Base-by-base conservation (phyloP, 441 rosid genomes). In the Erysimum cheiri region DNA sequence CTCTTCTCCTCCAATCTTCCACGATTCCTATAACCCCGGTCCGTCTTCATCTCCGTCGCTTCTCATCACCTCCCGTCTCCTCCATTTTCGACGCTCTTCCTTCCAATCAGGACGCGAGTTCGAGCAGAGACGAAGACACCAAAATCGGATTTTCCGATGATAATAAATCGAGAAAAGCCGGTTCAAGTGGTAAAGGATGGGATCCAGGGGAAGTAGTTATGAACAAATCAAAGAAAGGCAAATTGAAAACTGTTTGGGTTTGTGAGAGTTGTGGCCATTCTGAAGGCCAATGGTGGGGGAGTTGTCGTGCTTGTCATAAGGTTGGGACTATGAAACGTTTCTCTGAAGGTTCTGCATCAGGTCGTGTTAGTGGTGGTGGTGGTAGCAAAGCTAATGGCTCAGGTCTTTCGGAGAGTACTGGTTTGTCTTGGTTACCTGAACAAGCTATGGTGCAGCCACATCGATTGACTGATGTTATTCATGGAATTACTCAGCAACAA, bases 211-310 rank as follows among this genome's bases (percentile, higher is more conserved):
- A 74, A 64, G 53, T 69, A 2, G 76, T 78, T 72, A 73, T 67
- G 67, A 77, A 46, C 60, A 86, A 79, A 60, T 8, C 50, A 55
- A 89, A 83, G 88, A 89, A 85, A 78, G 87, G 84, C 19, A 91
- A 85, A 84, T 71, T 14, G 59, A 85, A 72, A 69, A 67, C 52
- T 55, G 60, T 26, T 37, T 93, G 89, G 87, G 97, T 93, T 60
- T 91, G 95, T 64, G 77, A 79, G 24, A 59, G 64, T 39, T 89
- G 98, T 60, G 97, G 96, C 32, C 60, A 78, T 37, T 55, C 85
- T 9, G 88, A 87, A 0, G 96, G 93, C 10, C 94, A 89, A 66
- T 88, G 98, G 97, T 87, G 97, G 92, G 93, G 97, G 5, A 68
- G 69, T 55, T 93, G 98, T 68, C 80, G 88, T 41, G 22, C 71